Percentiles rank a stretch among this genome's conserved stretches.
Evolutionary conservation across 352 stramenopile genomes (phyloP).

Genomic region (Phytophthora agathidicida): DNA sequence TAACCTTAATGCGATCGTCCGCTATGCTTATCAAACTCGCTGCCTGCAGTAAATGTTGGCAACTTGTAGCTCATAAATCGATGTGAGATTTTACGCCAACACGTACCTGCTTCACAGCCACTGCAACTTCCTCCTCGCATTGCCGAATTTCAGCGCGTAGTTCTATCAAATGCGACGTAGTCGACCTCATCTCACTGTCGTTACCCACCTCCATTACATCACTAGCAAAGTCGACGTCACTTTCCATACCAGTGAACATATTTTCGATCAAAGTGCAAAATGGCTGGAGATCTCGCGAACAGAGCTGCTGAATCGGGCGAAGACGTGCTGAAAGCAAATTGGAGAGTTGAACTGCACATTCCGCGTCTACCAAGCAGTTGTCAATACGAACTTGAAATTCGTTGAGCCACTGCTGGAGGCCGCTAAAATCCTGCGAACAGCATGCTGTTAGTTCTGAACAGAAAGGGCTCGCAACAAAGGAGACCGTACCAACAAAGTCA

Average conservation of each 20-base stretch:
- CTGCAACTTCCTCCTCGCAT: constrained; percentile 35
- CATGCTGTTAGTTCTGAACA: not conserved
- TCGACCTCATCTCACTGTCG: constrained; percentile 1
- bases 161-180: constrained; percentile 10
- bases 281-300: constrained; percentile 7
- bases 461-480: not conserved
- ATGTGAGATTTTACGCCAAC: not conserved
- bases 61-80: too few species aligned
- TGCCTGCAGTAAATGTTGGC: constrained; percentile 20
- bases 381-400: constrained; percentile 13
- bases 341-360: not conserved
- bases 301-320: constrained; percentile 2
- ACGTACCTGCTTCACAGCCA: constrained; percentile 24
- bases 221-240: not conserved
- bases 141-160: constrained; percentile 22
- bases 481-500: constrained; percentile 15
- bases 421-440: constrained; percentile 17
- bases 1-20: constrained; percentile 36
- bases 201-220: not conserved
- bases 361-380: constrained; percentile 1
- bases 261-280: constrained; percentile 31
- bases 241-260: not conserved
- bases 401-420: constrained; percentile 15
- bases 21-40: constrained; percentile 34
- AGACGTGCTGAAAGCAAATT: not conserved